Evolutionary conservation across 2,329 filamentous ascomycete species (phyloP), one percentile per base, ranked within the genome.

Genomic region (Fusarium albosuccineum): DNA sequence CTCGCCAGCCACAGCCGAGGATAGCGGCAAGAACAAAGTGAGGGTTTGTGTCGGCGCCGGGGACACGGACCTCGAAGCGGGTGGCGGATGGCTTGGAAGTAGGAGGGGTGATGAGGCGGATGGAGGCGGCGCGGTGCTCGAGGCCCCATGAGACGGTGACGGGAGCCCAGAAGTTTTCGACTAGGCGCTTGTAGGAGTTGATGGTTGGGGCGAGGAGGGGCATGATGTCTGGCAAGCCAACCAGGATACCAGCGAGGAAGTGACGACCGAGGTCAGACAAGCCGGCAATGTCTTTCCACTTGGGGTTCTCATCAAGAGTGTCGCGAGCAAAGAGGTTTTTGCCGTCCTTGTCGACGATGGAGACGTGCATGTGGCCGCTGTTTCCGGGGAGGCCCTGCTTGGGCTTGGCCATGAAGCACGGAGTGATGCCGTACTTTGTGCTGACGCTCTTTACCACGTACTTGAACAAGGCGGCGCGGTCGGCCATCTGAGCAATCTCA

Each of bases 81-180:
- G 95, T 98, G 6, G 94, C 92, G 67, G 92, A 93, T 0, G 93
- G 85, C 68, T 93, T 95, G 34, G 91, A 87, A 0, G 92, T 96
- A 0, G 96, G 95, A 11, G 95, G 95, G 0, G 93, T 89, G 70
- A 99, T 97, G 34, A 99, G 81, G 16, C 96, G 88, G 68, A 99
- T 91, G 0, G 92, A 97, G 0, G 96, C 95, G 6, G 94, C 94
- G 64, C 96, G 92, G 78, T 99, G 95, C 80, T 98, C 96, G 6
- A 97, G 82, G 1, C 96, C 96, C 96, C 96, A 99, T 0, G 93
- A 97, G 0, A 98, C 96, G 0, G 95, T 97, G 6, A 99, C 96
- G 0, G 96, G 96, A 0, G 96, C 96, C 96, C 96, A 99, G 81
- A 97, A 98, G 81, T 98, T 98, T 83, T 99, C 96, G 3, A 99